Evolutionary conservation across 108 stramenopile species (phyloP), one percentile per base, ranked within the genome.

Genomic region (Stephanodiscus triporus): DNA sequence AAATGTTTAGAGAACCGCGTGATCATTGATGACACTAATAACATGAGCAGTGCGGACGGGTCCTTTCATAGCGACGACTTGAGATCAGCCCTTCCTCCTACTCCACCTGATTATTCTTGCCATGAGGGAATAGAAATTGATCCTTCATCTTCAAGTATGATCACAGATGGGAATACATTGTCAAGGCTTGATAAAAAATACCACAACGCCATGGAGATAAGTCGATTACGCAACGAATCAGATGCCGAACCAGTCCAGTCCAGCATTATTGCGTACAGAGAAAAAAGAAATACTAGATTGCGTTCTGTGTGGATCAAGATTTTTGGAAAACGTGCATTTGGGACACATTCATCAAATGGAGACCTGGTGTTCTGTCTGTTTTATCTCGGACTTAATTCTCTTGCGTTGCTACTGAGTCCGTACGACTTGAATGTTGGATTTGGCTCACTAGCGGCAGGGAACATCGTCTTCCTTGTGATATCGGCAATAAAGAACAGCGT

Each of bases 371-470:
- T 27, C 11, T 76, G 66, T 26, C 38, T 68, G 27, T 20, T 53
- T 42, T 76, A 76, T 32, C 3, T 68, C 38, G 10, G 45, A 1
- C 42, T 68, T 13, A 76, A 76, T 43, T 17, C 68, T 40, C 36
- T 42, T 9, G 67, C 68, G 6, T 69, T 76, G 68, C 43, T 64
- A 2, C 26, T 36, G 9, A 76, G 67, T 49, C 67, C 67, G 13
- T 76, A 69, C 29, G 65, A 43, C 9, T 69, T 58, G 29, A 45
- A 40, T 22, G 67, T 76, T 23, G 75, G 75, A 19, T 62, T 76
- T n/a, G 75, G 75, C 2, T 76, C 75, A 11, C 40, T 76, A 54
- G 37, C 75, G n/a, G 75, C 67, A 8, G 75, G 68, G 4, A 76
- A 76, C 23, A 76, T 45, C 6, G 67, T 76, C 16, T 69, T 76